Base-by-base conservation (phyloP, 805 yeast genomes). In the Monosporozyma aquatica region DNA sequence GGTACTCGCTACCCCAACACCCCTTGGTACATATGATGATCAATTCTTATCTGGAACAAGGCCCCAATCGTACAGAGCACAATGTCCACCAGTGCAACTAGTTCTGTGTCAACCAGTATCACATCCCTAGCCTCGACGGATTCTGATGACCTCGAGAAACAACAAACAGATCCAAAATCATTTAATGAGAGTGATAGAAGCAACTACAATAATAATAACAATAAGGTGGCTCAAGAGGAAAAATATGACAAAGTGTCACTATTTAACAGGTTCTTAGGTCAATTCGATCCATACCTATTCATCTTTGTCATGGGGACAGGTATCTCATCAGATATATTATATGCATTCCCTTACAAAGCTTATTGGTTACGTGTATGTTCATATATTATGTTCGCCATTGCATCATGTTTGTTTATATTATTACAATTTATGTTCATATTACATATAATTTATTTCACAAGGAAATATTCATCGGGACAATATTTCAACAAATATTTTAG, bases 261-360 rank as follows among this genome's bases (percentile, higher is more conserved):
- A 30, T 21, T 20, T 4, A 37, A 37, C 8, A 30, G 41, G 14
- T 28, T 39, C 8, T 43, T 43, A 10, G 38, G 47, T n/a, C 46
- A 50, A 18, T 69, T 70, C 48, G 64, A 66, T 28, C 83, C 86
- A 1, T 68, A 69, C 6, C 80, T 79, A 71, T 86, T 80, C 62
- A 80, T 82, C 21, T 68, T 77, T 38, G 74, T 79, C n/a, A 87
- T 87, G 95, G 95, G 95, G 2, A 73, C 81, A 3, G 95, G 95
- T 1, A 83, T 87, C 30, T 66, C 85, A 1, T 66, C 84, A 4
- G 58, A 74, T 29, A 64, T 85, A 4, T 66, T 87, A 28, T 72
- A 76, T 58, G 58, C 67, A 26, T 87, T 81, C 57, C 87, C 95
- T 0, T 82, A 75, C 53, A 71, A 69, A 2, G 72, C 78, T 0